Percentiles rank a stretch among this genome's conserved stretches.
Evolutionary conservation across 2,329 filamentous ascomycete genomes (phyloP).

Genomic region (Aspergillus neoniger): DNA sequence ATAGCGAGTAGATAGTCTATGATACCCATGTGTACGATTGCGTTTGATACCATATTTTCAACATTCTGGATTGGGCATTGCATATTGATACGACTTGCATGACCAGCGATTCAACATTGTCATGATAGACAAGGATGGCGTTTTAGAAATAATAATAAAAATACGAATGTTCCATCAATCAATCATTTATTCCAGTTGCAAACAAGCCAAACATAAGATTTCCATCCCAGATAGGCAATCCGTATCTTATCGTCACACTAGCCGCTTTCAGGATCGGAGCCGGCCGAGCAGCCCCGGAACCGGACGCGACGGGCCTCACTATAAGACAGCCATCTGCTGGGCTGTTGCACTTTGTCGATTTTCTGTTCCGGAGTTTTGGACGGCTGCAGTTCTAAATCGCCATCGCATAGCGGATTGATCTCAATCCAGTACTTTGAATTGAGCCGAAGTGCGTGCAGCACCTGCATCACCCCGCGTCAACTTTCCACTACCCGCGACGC

Average conservation of each 20-base stretch:
- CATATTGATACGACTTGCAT: slow-evolving; percentile 10
- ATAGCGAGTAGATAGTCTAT: slow-evolving; percentile 41
- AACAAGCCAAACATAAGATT: background rate
- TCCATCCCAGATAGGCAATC: background rate
- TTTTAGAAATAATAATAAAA: slow-evolving; percentile 4
- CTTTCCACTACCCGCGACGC: background rate
- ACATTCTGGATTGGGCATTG: slow-evolving; percentile 16
- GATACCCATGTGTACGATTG: slow-evolving; percentile 9
- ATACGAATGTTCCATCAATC: no score
- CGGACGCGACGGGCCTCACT: slow-evolving; percentile 6
- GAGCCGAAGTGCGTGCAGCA: background rate
- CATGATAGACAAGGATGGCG: slow-evolving; percentile 22
- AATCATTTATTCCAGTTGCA: background rate
- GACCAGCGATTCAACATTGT: slow-evolving; percentile 33
- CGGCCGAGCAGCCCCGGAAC: slow-evolving; percentile 25
- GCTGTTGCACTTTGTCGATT: background rate
- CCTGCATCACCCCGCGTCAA: background rate
- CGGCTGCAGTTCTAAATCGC: background rate
- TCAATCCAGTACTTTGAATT: background rate
- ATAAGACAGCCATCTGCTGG: background rate
- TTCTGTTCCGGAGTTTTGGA: background rate
- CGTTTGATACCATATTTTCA: slow-evolving; percentile 18
- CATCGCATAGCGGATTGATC: background rate
- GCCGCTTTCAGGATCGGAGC: slow-evolving; percentile 25
- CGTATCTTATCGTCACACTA: slow-evolving; percentile 8